phyloP scores from a whole-genome alignment of 495 filamentous ascomycete genomes.

The Penicillium chermesinum region DNA sequence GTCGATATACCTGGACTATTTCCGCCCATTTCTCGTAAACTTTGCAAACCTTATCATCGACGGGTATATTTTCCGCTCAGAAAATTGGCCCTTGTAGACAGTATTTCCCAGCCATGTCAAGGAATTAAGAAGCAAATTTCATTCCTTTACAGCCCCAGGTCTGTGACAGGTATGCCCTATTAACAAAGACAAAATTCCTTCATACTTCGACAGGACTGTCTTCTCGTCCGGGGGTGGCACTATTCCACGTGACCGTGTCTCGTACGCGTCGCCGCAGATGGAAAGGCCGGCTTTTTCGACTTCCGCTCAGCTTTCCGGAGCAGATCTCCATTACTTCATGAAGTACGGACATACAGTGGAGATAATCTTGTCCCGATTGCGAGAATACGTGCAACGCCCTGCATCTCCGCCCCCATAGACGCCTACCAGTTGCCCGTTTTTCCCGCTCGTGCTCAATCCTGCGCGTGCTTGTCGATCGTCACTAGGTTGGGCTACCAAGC shows the following conservation, averaged over 20 bases:
- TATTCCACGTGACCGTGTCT: constrained; percentile 35
- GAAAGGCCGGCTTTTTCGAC: constrained; percentile 13
- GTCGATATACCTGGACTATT: background rate
- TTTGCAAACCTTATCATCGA: no score
- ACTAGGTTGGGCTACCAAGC: constrained; percentile 22
- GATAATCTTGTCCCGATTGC: background rate
- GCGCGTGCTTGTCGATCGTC: constrained; percentile 28
- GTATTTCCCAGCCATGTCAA: background rate
- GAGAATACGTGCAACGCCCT: background rate
- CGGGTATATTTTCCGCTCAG: background rate
- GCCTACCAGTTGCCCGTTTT: constrained; percentile 14
- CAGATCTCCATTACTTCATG: constrained; percentile 1
- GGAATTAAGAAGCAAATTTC: no score
- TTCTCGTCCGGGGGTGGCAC: constrained; percentile 8
- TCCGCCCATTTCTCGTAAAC: no score
- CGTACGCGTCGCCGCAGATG: constrained; percentile 31
- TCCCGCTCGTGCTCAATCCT: constrained; percentile 24
- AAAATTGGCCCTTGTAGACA: no score
- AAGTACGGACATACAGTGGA: background rate
- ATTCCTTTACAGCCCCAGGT: no score
- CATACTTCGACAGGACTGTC: no score
- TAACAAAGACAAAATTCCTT: no score
- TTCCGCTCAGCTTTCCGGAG: constrained; percentile 2
- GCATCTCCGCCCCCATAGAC: background rate
- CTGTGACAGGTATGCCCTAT: no score